These are phyloP conservation scores for Lachnellula subtilissima DNA, from an alignment of 2,329 filamentous ascomycete genomes.

Conservation along the genomic window DNA sequence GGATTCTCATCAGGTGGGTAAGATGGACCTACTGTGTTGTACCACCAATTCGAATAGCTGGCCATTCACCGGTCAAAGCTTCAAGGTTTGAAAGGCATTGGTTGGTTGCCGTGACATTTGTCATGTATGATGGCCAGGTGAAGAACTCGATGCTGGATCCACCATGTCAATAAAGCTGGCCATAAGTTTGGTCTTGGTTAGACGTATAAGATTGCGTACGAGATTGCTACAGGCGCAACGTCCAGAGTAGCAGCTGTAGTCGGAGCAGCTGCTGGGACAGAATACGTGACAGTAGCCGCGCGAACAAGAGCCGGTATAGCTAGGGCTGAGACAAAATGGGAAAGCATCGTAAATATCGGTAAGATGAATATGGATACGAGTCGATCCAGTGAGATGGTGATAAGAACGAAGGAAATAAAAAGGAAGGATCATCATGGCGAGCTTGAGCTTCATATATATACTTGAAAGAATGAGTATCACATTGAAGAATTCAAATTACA, in stretches of 20 bases:
- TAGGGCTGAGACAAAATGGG: slow-evolving; percentile 9
- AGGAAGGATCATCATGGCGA: no score
- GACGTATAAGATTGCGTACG: slow-evolving; percentile 26
- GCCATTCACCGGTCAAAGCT: slow-evolving; percentile 45
- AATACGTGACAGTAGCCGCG: slow-evolving; percentile 16
- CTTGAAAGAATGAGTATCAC: no score
- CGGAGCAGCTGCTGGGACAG: slow-evolving; percentile 17
- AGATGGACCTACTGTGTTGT: slow-evolving; percentile 43
- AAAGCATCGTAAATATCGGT: slow-evolving; percentile 2
- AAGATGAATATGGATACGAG: no score
- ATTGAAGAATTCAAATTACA: no score
- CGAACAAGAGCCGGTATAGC: slow-evolving; percentile 7
- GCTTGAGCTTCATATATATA: no score
- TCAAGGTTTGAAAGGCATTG: slow-evolving; percentile 49
- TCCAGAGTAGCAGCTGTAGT: slow-evolving; percentile 28
- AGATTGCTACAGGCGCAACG: slow-evolving; percentile 41
- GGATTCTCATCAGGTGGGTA: no score
- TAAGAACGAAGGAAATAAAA: no score
- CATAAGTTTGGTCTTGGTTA: slow-evolving; percentile 16
- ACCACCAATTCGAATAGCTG: slow-evolving; percentile 51
- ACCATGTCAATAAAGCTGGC: not conserved
- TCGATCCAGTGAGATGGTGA: no score
- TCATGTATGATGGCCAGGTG: slow-evolving; percentile 49
- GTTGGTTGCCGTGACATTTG: slow-evolving; percentile 45
- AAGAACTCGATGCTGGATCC: slow-evolving; percentile 45